phyloP scores from a whole-genome alignment of 345 rosid species.

The Salix exigua region DNA sequence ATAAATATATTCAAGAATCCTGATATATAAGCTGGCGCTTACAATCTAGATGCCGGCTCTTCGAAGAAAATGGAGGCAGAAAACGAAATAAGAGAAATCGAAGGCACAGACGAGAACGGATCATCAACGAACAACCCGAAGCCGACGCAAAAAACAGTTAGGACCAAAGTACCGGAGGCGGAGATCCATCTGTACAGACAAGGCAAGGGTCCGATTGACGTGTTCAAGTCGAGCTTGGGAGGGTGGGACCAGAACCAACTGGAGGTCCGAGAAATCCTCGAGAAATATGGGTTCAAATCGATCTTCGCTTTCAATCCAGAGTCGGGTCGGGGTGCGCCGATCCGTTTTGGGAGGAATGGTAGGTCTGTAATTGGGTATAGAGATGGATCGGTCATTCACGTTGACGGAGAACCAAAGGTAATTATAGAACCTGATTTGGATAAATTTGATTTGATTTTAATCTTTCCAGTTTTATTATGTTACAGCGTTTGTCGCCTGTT shows the following conservation, averaged over 20 bases:
- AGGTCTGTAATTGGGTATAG: conserved; percentile 62
- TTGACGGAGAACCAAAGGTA: conserved; percentile 93
- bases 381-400: conserved; percentile 64
- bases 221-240: conserved; percentile 62
- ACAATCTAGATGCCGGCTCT: not conserved
- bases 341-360: conserved; percentile 77
- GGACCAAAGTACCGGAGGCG: conserved; percentile 58
- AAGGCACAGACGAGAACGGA: conserved; percentile 26
- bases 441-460: not conserved
- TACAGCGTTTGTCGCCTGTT: not conserved
- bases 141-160: conserved; percentile 25
- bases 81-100: conserved; percentile 46
- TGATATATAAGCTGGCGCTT: not conserved
- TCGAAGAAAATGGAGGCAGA: conserved; percentile 26
- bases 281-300: conserved; percentile 68
- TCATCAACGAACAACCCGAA: not conserved
- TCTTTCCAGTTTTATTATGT: not conserved
- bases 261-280: conserved; percentile 71
- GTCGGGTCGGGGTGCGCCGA: conserved; percentile 71
- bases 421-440: not conserved
- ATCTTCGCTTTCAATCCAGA: conserved; percentile 65
- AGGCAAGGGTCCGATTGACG: conserved; percentile 86
- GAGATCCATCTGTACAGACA: conserved; percentile 69
- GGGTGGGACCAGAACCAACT: conserved; percentile 92
- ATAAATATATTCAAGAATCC: not conserved